These are phyloP conservation scores for Boeremia exigua DNA, from an alignment of 2,329 filamentous ascomycete genomes.

Conservation along the genomic window DNA sequence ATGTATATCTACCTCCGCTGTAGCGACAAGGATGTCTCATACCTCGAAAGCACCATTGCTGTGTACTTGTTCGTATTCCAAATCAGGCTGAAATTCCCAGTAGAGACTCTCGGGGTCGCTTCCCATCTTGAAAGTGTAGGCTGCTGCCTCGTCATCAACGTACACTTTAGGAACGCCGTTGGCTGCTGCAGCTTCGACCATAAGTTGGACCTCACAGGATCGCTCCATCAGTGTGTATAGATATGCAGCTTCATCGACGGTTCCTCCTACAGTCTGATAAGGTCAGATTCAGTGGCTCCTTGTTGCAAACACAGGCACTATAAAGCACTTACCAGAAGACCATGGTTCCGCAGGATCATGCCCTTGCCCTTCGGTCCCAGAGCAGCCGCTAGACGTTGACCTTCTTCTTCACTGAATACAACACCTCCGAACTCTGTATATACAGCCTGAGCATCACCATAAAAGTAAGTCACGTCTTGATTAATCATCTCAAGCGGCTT, in stretches of 20 bases:
- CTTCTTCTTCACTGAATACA: constrained; percentile 69
- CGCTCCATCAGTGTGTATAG: constrained; percentile 72
- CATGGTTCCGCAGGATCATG: constrained; percentile 73
- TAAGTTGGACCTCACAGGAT: constrained; percentile 71
- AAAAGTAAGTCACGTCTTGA: constrained; percentile 70
- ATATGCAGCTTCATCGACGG: constrained; percentile 77
- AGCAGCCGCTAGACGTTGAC: constrained; percentile 66
- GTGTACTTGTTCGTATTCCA: constrained; percentile 53
- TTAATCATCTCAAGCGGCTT: constrained; percentile 73
- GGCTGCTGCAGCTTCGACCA: constrained; percentile 69
- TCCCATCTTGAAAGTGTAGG: constrained; percentile 58
- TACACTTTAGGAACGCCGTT: constrained; percentile 59
- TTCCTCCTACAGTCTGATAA: constrained; percentile 65
- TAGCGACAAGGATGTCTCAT: neutral
- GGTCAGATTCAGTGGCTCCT: constrained; percentile 6
- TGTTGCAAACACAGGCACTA: neutral
- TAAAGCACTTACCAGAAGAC: constrained; percentile 58
- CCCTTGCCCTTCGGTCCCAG: constrained; percentile 68
- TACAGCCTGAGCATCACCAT: constrained; percentile 67
- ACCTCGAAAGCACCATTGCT: constrained; percentile 33
- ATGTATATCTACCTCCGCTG: too few species aligned
- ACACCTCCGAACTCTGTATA: constrained; percentile 70
- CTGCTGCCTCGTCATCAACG: constrained; percentile 63
- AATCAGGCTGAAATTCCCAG: constrained; percentile 60
- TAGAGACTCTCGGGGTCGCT: constrained; percentile 58